Conservation (phyloP, 352 stramenopile species). For the Pythium graminicola region DNA sequence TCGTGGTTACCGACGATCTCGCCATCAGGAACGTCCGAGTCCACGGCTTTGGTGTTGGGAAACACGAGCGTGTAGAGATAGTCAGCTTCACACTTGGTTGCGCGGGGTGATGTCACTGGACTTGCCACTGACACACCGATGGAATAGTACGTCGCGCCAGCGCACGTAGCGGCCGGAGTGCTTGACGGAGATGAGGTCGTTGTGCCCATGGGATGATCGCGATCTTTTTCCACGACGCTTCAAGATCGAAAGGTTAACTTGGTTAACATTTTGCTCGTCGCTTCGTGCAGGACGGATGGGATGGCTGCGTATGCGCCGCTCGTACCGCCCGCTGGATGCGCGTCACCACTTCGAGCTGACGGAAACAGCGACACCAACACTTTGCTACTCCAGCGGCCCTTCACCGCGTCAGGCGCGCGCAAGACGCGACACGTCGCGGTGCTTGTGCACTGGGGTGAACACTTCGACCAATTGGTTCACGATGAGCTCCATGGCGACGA, state of each 20-base stretch:
- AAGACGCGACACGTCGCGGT: slow-evolving; percentile 39
- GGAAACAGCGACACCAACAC: background rate
- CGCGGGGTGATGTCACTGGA: slow-evolving; percentile 39
- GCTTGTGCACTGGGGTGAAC: slow-evolving; percentile 45
- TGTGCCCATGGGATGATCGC: background rate
- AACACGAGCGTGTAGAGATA: slow-evolving; percentile 80
- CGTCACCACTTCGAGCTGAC: slow-evolving; percentile 19
- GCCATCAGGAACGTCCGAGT: background rate
- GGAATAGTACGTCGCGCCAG: slow-evolving; percentile 31
- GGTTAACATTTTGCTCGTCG: background rate
- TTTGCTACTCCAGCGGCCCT: slow-evolving; percentile 31
- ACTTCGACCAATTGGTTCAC: slow-evolving; percentile 22
- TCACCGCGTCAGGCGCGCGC: slow-evolving; percentile 37
- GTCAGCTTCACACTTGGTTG: slow-evolving; percentile 23
- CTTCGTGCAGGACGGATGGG: slow-evolving; percentile 22
- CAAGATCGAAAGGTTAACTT: slow-evolving; percentile 25
- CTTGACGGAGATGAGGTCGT: background rate
- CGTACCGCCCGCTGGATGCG: slow-evolving; percentile 32
- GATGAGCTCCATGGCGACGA: background rate
- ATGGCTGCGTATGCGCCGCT: slow-evolving; percentile 35
- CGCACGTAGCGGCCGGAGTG: background rate
- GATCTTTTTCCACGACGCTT: slow-evolving; percentile 16
- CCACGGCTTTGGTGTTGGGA: slow-evolving; percentile 27
- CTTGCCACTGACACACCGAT: slow-evolving; percentile 38
- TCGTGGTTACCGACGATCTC: background rate